Evolutionary conservation across 2,329 filamentous ascomycete genomes (phyloP).

Genomic region (Sporothrix pallida): DNA sequence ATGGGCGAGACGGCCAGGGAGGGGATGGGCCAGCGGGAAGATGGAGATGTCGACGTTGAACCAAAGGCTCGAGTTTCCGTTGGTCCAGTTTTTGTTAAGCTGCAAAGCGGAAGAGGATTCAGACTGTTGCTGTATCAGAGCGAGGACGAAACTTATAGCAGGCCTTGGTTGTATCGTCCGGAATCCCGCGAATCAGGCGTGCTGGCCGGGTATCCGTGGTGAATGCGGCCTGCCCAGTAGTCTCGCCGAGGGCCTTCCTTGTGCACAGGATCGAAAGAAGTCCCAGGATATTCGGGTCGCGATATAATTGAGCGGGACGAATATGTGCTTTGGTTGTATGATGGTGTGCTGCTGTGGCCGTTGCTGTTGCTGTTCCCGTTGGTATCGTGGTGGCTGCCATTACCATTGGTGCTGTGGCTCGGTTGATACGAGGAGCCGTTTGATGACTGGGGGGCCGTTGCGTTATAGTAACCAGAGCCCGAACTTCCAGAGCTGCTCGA

Average conservation of each 20-base stretch:
- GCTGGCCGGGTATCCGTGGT: slow-evolving; percentile 61
- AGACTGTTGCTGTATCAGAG: not conserved
- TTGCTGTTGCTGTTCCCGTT: slow-evolving; percentile 14
- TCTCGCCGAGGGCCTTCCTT: slow-evolving; percentile 74
- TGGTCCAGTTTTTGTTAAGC: too few relatives aligned
- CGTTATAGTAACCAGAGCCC: slow-evolving; percentile 26
- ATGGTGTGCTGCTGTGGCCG: not conserved
- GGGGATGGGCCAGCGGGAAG: too few relatives aligned
- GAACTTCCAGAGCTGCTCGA: slow-evolving; percentile 34
- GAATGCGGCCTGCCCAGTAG: slow-evolving; percentile 67
- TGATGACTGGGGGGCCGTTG: not conserved
- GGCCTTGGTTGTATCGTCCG: slow-evolving; percentile 72
- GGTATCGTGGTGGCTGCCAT: not conserved
- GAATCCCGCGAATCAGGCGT: slow-evolving; percentile 55
- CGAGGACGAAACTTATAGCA: slow-evolving; percentile 63
- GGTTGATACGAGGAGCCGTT: slow-evolving; percentile 21
- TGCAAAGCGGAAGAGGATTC: too few relatives aligned
- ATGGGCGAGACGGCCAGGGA: too few relatives aligned
- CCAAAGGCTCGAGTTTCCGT: too few relatives aligned
- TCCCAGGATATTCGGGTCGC: slow-evolving; percentile 9
- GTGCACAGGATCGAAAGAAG: slow-evolving; percentile 46
- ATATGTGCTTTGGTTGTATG: slow-evolving; percentile 21
- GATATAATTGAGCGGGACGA: slow-evolving; percentile 28
- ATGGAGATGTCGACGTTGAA: too few relatives aligned
- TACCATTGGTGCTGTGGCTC: not conserved